Evolutionary conservation across 1,284 basidiomycete genomes (phyloP).

Genomic region (Melampsora americana): DNA sequence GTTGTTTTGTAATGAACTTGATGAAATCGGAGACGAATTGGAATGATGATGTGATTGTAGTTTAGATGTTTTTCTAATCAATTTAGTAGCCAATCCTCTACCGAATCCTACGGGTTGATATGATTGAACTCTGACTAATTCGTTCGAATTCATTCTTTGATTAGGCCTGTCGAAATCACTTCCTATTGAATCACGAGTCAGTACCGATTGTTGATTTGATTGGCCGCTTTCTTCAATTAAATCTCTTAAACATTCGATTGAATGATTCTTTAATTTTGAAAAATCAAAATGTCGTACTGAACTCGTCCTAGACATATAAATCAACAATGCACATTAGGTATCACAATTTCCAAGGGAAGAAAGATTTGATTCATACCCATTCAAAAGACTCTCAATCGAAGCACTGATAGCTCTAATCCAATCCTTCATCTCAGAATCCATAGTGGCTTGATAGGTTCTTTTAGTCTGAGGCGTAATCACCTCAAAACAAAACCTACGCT

Average conservation of each 20-base stretch:
- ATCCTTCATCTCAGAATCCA: constrained; percentile 57
- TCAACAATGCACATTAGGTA: too few species aligned
- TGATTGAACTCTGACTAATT: neutral
- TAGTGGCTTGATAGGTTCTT: constrained; percentile 59
- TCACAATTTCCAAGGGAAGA: too few species aligned
- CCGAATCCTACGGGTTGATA: neutral
- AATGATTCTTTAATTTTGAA: constrained; percentile 42
- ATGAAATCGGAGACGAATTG: too few species aligned
- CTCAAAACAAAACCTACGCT: constrained; percentile 56
- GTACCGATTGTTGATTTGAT: neutral
- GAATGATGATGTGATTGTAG: too few species aligned
- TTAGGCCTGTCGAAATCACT: too few species aligned
- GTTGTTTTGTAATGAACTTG: too few species aligned
- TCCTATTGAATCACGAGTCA: too few species aligned
- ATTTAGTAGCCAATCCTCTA: neutral
- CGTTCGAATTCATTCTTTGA: neutral
- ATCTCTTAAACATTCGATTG: neutral
- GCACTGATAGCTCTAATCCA: constrained; percentile 60
- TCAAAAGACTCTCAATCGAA: constrained; percentile 59
- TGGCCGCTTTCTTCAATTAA: neutral
- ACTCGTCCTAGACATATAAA: constrained; percentile 51
- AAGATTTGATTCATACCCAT: constrained; percentile 51
- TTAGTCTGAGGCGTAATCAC: constrained; percentile 58
- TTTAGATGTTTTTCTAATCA: neutral
- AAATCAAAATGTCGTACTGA: constrained; percentile 56